phyloP scores from a whole-genome alignment of 106 monocot species.

The Narthecium ossifragum region DNA sequence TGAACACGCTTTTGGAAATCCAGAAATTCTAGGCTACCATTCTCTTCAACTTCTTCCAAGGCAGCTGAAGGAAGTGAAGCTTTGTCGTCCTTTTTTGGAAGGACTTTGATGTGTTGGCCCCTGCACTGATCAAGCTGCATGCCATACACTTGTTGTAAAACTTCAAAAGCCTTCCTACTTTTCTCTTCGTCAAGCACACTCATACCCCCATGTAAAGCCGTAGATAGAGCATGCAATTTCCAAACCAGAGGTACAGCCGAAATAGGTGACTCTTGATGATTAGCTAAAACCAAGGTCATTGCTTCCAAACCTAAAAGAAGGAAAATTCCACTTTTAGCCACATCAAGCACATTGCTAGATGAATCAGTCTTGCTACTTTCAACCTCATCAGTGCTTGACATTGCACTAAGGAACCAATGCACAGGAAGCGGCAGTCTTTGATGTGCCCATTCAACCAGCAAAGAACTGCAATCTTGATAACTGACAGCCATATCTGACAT shows the following conservation, averaged over 20 bases:
- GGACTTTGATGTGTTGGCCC: background rate
- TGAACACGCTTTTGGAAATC: conserved; percentile 56
- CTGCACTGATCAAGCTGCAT: conserved; percentile 31
- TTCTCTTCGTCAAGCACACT: conserved; percentile 64
- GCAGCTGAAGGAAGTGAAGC: background rate
- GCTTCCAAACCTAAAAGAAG: conserved; percentile 78
- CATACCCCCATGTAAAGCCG: conserved; percentile 49
- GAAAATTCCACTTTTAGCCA: conserved; percentile 64
- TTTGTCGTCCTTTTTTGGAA: background rate
- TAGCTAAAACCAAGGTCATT: conserved; percentile 21
- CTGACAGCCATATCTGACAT: conserved; percentile 8
- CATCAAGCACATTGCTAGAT: conserved; percentile 24
- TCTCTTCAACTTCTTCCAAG: conserved; percentile 1
- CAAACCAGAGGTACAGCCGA: conserved; percentile 57
- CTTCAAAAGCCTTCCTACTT: conserved; percentile 54
- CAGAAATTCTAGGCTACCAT: conserved; percentile 21
- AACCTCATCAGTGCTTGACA: conserved; percentile 33
- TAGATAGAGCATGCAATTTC: conserved; percentile 85
- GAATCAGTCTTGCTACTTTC: conserved; percentile 12
- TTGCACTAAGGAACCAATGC: conserved; percentile 91
- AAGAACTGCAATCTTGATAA: conserved; percentile 25
- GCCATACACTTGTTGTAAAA: conserved; percentile 80
- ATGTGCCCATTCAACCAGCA: conserved; percentile 61
- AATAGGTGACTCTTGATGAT: conserved; percentile 18
- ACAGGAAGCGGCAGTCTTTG: conserved; percentile 84